These are phyloP conservation scores for Jaltomata sinuosa DNA, from an alignment of 257 asterid species.

Conservation along the genomic window DNA sequence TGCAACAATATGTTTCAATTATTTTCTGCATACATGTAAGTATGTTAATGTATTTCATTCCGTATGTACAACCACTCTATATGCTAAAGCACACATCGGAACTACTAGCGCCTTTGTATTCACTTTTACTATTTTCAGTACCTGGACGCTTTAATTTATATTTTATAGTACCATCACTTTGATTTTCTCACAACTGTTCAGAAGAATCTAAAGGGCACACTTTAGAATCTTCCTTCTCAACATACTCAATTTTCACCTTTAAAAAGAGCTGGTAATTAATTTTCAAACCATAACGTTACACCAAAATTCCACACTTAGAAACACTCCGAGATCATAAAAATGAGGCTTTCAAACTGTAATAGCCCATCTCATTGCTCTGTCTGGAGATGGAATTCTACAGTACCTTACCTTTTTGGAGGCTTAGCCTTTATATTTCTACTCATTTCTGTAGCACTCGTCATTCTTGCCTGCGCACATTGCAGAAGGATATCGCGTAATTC, in stretches of 20 bases:
- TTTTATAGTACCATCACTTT: not conserved
- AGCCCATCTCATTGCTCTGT: not conserved
- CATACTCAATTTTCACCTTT: not conserved
- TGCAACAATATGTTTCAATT: not conserved
- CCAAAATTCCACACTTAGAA: not conserved
- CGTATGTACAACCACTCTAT: not conserved
- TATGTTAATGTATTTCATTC: not conserved
- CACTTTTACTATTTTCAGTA: not conserved
- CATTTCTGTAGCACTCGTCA: conserved; percentile 1
- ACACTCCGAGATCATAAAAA: not conserved
- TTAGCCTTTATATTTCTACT: conserved; percentile 4
- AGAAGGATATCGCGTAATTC: not conserved
- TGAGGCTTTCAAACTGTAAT: not conserved
- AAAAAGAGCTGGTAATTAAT: not conserved
- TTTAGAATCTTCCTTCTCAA: not conserved
- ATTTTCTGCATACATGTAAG: not conserved
- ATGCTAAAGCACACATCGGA: not conserved
- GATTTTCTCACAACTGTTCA: not conserved
- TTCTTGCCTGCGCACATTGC: conserved; percentile 9
- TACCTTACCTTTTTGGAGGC: conserved; percentile 17
- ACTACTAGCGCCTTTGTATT: not conserved
- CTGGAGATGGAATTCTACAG: conserved; percentile 17
- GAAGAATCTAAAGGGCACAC: not conserved
- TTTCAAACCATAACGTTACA: not conserved
- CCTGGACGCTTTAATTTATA: not conserved